Conservation (phyloP, 495 filamentous ascomycete genomes). For the Xylaria telfairii region DNA sequence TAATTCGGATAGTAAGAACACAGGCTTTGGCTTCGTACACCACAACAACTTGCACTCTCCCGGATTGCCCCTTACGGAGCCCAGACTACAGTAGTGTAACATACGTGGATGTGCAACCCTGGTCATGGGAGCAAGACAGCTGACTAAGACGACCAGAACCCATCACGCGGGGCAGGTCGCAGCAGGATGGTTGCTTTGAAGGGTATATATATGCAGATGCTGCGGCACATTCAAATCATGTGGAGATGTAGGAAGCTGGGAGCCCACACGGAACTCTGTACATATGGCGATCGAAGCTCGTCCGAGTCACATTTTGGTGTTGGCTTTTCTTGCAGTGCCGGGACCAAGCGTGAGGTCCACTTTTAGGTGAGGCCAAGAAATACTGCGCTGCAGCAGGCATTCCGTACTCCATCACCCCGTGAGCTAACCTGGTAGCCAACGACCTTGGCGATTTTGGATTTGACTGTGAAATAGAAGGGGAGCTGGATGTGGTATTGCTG, state of each 20-base stretch:
- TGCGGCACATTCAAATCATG: background rate
- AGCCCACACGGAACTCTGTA: constrained; percentile 2
- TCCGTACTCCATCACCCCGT: background rate
- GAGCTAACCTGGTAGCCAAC: no score
- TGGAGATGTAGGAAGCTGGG: constrained; percentile 6
- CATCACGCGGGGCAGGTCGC: constrained; percentile 6
- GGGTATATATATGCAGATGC: constrained; percentile 4
- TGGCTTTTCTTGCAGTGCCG: constrained; percentile 4
- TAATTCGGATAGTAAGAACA: constrained; percentile 6
- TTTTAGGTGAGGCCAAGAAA: constrained; percentile 6
- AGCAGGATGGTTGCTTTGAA: constrained; percentile 11
- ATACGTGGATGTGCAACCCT: constrained; percentile 11
- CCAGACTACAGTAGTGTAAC: constrained; percentile 8
- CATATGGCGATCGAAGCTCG: background rate
- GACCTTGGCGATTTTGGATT: background rate
- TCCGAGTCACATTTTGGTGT: background rate
- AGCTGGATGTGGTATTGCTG: background rate
- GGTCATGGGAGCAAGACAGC: constrained; percentile 22
- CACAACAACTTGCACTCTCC: background rate
- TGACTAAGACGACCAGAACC: constrained; percentile 18
- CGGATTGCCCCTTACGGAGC: constrained; percentile 20
- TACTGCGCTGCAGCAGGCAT: background rate
- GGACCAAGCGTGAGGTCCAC: constrained; percentile 1
- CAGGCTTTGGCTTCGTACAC: background rate
- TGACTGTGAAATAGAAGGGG: background rate